phyloP scores from a whole-genome alignment of 2,329 filamentous ascomycete genomes.

The Torrubiella hemipterigena region DNA sequence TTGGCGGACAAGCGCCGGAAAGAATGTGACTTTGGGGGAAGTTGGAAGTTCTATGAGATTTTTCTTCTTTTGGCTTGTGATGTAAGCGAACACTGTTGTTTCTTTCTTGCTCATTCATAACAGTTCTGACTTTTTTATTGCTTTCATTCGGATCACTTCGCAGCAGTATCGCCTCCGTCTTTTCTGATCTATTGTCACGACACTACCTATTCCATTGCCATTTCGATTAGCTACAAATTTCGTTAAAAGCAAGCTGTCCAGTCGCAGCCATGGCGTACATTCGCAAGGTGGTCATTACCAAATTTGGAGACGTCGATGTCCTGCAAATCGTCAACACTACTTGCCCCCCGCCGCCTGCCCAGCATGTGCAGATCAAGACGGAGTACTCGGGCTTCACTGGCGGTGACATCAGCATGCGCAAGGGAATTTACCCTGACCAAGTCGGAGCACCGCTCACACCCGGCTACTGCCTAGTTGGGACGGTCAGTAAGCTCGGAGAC shows the following conservation, averaged over 20 bases:
- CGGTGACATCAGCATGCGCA: constrained; percentile 35
- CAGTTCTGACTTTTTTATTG: neutral
- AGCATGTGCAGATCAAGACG: neutral
- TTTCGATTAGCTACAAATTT: too few species aligned
- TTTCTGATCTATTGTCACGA: too few species aligned
- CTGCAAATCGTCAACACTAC: constrained; percentile 2
- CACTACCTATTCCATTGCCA: too few species aligned
- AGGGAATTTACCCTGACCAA: constrained; percentile 33
- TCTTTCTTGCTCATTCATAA: neutral
- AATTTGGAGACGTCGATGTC: neutral
- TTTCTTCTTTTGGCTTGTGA: too few species aligned
- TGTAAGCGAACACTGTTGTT: neutral
- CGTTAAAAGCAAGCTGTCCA: neutral
- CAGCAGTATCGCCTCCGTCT: neutral
- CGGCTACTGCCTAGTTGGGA: constrained; percentile 34
- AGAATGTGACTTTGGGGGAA: too few species aligned
- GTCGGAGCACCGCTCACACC: constrained; percentile 32
- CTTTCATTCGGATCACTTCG: neutral
- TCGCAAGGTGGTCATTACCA: neutral
- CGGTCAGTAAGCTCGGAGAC: constrained; percentile 24
- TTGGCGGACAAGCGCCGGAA: constrained; percentile 1
- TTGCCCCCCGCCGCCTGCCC: constrained; percentile 2
- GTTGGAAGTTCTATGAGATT: too few species aligned
- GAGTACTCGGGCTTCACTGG: constrained; percentile 33
- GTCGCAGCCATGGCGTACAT: neutral